phyloP scores from a whole-genome alignment of 352 stramenopile genomes.

The Peronospora farinosa region DNA sequence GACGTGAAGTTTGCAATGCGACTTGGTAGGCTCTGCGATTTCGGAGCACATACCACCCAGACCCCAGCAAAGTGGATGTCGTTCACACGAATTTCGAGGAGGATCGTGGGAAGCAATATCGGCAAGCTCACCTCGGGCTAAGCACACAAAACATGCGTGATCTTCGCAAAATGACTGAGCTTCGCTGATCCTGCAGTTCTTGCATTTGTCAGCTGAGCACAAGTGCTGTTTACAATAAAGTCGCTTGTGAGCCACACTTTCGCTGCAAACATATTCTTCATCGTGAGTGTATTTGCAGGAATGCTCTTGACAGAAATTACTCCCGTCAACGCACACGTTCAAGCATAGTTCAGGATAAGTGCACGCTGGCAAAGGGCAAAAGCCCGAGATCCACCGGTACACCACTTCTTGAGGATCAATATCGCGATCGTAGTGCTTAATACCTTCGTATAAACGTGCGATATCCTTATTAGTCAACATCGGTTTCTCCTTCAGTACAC shows the following conservation, averaged over 20 bases:
- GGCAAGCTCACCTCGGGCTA: conserved; percentile 16
- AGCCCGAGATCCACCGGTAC: conserved; percentile 50
- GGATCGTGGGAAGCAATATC: conserved; percentile 31
- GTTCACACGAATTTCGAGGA: conserved; percentile 48
- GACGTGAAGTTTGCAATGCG: conserved; percentile 40
- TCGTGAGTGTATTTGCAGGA: conserved; percentile 29
- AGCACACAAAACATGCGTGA: conserved; percentile 59
- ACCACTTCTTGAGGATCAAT: conserved; percentile 55
- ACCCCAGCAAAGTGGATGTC: conserved; percentile 49
- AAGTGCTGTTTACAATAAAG: conserved; percentile 44
- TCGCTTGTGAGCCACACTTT: conserved; percentile 20
- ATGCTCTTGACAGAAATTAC: conserved; percentile 31
- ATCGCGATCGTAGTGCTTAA: conserved; percentile 49
- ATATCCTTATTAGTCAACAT: conserved; percentile 32
- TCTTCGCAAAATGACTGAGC: conserved; percentile 38
- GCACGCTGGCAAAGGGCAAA: conserved; percentile 43
- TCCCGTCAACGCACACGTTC: conserved; percentile 24
- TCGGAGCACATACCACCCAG: conserved; percentile 35
- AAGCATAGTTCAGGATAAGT: conserved; percentile 27
- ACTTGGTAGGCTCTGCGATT: conserved; percentile 15
- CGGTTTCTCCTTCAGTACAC: conserved; percentile 10
- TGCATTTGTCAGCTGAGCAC: conserved; percentile 36
- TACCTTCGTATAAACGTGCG: conserved; percentile 32
- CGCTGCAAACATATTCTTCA: conserved; percentile 23
- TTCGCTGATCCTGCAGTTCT: conserved; percentile 25